Evolutionary conservation across 2,329 filamentous ascomycete species (phyloP), one percentile per base, ranked within the genome.

Genomic region (Ceratocystiopsis brevicomis): DNA sequence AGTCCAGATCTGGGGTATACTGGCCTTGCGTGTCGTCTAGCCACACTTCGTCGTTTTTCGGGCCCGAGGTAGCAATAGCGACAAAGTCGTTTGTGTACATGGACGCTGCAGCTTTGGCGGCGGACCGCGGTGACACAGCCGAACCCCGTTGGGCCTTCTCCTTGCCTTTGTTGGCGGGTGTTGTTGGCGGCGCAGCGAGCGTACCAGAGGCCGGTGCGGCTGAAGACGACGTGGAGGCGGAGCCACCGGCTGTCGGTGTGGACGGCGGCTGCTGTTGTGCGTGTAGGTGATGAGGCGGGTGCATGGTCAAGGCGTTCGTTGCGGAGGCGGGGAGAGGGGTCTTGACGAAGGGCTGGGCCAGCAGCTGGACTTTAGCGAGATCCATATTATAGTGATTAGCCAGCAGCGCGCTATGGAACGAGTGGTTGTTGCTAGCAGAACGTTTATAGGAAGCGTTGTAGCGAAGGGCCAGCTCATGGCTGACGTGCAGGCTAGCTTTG

Each of bases 361-460:
- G 67, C 59, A 84, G 83, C 50, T 87, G 81, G 42, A 98, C 74
- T 51, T 81, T 81, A 48, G 95, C 86, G 6, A 81, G 65, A 48
- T 78, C 72, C 51, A 81, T 78, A 52, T 80, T 78, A 60, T 81
- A 98, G 60, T 98, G 90, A 49, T 86, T 87, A 19, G 78, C 73
- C 41, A 95, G 67, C 40, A 95, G 64, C 30, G 77, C 76, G 37
- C 75, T 73, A 55, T 82, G 81, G 38, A 87, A 69, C 51, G 78
- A 68, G 40, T 73, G 72, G 21, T 68, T 71, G 14, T 76, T 67
- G 46, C 73, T 73, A n/a, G 70, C 66, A 42, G 80, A 67, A 21
- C 85, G 77, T 60, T 87, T 85, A 48, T 90, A 78, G 16, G 86
- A 86, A 11, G 83, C 85, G 59, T 93, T 81, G 53, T 95, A 98